Evolutionary conservation across 2,329 filamentous ascomycete species (phyloP).

Genomic region (Remersonia thermophila): DNA sequence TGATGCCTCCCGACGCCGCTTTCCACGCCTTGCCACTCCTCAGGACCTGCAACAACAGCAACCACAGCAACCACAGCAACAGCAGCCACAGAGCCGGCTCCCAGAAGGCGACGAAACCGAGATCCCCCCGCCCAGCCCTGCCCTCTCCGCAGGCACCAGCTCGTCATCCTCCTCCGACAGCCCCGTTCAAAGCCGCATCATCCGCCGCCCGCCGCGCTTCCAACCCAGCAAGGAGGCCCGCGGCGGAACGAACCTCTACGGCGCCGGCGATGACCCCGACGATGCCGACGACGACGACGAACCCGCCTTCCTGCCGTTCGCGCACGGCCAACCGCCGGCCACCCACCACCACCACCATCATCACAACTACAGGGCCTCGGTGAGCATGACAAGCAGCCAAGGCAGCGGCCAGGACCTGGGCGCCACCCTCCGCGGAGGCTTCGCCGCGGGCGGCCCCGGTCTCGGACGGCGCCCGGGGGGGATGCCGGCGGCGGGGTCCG

Average conservation of each 20-base stretch:
- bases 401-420: constrained; percentile 30
- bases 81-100: neutral
- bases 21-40: constrained; percentile 19
- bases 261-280: constrained; percentile 26
- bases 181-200: constrained; percentile 46
- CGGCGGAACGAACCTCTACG: constrained; percentile 20
- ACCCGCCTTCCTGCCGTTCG: constrained; percentile 41
- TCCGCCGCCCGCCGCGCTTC: constrained; percentile 45
- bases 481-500: neutral
- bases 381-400: constrained; percentile 3
- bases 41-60: constrained; percentile 11
- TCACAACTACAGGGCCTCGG: constrained; percentile 12
- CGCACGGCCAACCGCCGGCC: too few relatives aligned
- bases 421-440: constrained; percentile 40
- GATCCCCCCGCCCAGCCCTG: constrained; percentile 29
- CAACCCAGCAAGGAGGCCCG: constrained; percentile 18
- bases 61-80: constrained; percentile 12
- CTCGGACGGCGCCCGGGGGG: neutral
- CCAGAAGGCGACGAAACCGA: constrained; percentile 20
- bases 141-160: constrained; percentile 27
- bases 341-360: constrained; percentile 14
- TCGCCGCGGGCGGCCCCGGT: constrained; percentile 14
- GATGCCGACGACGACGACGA: constrained; percentile 47
- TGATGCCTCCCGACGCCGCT: constrained; percentile 16
- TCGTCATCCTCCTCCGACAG: constrained; percentile 27